phyloP scores from a whole-genome alignment of 441 rosid genomes.

The Cnidoscolus chayamansa region DNA sequence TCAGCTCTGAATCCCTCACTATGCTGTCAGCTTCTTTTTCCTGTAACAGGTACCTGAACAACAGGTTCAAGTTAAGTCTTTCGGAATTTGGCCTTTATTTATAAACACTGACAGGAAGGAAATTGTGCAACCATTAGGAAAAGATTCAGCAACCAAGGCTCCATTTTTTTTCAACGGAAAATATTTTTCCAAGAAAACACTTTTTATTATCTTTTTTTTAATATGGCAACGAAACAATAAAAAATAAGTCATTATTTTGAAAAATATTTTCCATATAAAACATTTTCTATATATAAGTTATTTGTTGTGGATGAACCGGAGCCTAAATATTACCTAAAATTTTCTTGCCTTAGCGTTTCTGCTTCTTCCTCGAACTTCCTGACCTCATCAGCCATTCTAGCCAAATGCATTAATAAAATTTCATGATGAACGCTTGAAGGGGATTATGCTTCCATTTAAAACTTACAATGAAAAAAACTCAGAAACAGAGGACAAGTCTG shows the following conservation, averaged over 20 bases:
- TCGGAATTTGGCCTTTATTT: neutral
- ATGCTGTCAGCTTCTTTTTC: slow-evolving; percentile 44
- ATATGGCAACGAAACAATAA: too few relatives aligned
- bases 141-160: slow-evolving; percentile 2
- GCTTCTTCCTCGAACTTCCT: slow-evolving; percentile 61
- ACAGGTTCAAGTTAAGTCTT: neutral
- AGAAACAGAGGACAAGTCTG: neutral
- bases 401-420: slow-evolving; percentile 23
- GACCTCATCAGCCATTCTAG: slow-evolving; percentile 74
- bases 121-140: slow-evolving; percentile 5
- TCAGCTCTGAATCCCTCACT: slow-evolving; percentile 62
- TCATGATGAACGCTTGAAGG: neutral
- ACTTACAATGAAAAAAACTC: neutral
- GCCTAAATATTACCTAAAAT: slow-evolving; percentile 41
- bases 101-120: slow-evolving; percentile 5
- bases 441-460: neutral
- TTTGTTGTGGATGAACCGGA: too few relatives aligned
- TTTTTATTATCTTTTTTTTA: too few relatives aligned
- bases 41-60: slow-evolving; percentile 38
- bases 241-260: too few relatives aligned
- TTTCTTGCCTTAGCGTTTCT: slow-evolving; percentile 59
- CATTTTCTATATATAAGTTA: too few relatives aligned
- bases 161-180: too few relatives aligned
- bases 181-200: too few relatives aligned
- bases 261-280: too few relatives aligned